A percentile compares a stretch with the other conserved stretches of the same genome.
phyloP scores from a whole-genome alignment of 495 filamentous ascomycete genomes.

The Lasiosphaeria hispida region DNA sequence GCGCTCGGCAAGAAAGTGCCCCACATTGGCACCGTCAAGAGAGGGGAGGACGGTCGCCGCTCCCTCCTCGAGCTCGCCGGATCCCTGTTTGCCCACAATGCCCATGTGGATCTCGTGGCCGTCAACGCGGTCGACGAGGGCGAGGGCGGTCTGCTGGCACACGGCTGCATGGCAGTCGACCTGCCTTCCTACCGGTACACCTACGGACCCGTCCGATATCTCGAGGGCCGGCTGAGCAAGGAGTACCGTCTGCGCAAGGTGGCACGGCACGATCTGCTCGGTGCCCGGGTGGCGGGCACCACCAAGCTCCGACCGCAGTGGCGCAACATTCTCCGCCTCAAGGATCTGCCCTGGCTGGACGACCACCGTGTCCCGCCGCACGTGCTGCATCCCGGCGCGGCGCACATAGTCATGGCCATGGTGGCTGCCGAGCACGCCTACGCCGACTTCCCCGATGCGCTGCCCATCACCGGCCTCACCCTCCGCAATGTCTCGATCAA shows the following conservation, averaged over 20 bases:
- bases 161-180: slow-evolving; percentile 43
- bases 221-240: slow-evolving; percentile 38
- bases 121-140: too few species aligned
- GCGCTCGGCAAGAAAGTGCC: slow-evolving; percentile 18
- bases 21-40: slow-evolving; percentile 37
- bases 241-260: slow-evolving; percentile 34
- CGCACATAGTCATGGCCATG: too few species aligned
- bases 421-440: too few species aligned
- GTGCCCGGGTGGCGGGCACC: slow-evolving; percentile 28
- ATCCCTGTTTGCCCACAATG: too few species aligned
- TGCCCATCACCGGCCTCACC: too few species aligned
- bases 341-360: slow-evolving; percentile 42
- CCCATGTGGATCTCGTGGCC: too few species aligned
- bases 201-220: slow-evolving; percentile 35
- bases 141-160: too few species aligned
- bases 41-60: slow-evolving; percentile 37
- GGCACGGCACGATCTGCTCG: slow-evolving; percentile 46
- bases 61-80: too few species aligned
- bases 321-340: slow-evolving; percentile 39
- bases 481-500: too few species aligned
- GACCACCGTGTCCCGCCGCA: slow-evolving; percentile 41
- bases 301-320: slow-evolving; percentile 35
- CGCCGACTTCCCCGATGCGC: too few species aligned
- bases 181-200: slow-evolving; percentile 50
- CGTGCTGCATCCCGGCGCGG: too few species aligned